Evolutionary conservation across 345 rosid species (phyloP).

Genomic region (Camelina neglecta): DNA sequence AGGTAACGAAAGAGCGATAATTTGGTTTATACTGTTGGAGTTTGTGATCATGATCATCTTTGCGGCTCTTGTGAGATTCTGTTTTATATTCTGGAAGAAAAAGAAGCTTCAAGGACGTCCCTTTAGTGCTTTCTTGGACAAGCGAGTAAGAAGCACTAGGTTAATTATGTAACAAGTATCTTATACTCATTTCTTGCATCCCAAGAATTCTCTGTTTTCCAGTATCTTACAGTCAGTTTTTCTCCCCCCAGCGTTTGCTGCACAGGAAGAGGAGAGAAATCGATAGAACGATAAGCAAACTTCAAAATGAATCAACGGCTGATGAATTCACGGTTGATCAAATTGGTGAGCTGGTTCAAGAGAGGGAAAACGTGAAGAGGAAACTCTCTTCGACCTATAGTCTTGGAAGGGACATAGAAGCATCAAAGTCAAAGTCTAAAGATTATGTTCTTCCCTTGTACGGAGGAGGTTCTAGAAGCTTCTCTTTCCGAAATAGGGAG

Average conservation of each 20-base stretch:
- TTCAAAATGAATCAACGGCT: slow-evolving; percentile 55
- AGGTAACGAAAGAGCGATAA: slow-evolving; percentile 61
- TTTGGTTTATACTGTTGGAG: slow-evolving; percentile 72
- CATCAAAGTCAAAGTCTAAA: slow-evolving; percentile 34
- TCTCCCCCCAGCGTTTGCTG: slow-evolving; percentile 61
- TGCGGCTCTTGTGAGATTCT: slow-evolving; percentile 68
- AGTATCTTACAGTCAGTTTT: background rate
- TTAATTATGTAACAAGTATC: slow-evolving; percentile 7
- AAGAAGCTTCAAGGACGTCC: slow-evolving; percentile 69
- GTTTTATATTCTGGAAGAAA: slow-evolving; percentile 87
- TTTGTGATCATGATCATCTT: slow-evolving; percentile 60
- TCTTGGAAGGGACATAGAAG: slow-evolving; percentile 64
- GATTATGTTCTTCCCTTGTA: slow-evolving; percentile 57
- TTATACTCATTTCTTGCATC: background rate
- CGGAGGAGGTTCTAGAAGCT: slow-evolving; percentile 56
- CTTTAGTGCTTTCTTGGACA: slow-evolving; percentile 68
- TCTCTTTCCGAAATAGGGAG: slow-evolving; percentile 54
- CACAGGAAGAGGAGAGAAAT: slow-evolving; percentile 70
- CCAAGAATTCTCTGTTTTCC: slow-evolving; percentile 18
- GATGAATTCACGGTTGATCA: slow-evolving; percentile 51
- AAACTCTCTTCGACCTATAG: slow-evolving; percentile 86
- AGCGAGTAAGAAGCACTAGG: slow-evolving; percentile 60
- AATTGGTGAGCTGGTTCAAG: slow-evolving; percentile 56
- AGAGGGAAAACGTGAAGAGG: slow-evolving; percentile 58
- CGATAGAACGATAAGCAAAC: slow-evolving; percentile 59